Percentiles rank a stretch among this genome's conserved stretches.
phyloP scores from a whole-genome alignment of 2,329 filamentous ascomycete species.

The Didymella pomorum region DNA sequence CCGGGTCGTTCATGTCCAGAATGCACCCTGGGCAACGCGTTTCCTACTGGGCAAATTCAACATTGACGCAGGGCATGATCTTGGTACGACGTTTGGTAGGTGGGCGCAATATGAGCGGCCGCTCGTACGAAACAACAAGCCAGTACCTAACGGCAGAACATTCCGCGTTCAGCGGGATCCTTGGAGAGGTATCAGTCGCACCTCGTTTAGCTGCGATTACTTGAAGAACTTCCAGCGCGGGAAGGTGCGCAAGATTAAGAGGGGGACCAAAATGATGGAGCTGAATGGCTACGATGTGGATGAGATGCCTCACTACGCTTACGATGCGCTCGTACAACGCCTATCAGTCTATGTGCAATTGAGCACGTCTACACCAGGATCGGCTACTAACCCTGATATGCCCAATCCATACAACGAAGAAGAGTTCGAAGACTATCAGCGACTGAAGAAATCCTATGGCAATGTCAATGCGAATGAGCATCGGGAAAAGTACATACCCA shows the following conservation, averaged over 20 bases:
- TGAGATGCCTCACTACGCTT: conserved; percentile 56
- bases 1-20: conserved; percentile 61
- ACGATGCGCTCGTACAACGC: conserved; percentile 61
- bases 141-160: conserved; percentile 60
- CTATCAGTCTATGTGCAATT: conserved; percentile 61
- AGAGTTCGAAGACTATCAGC: conserved; percentile 45
- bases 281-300: conserved; percentile 58
- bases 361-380: conserved; percentile 52
- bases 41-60: conserved; percentile 63
- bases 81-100: conserved; percentile 59
- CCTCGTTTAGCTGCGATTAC: conserved; percentile 62
- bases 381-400: conserved; percentile 53
- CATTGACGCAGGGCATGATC: conserved; percentile 57
- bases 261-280: conserved; percentile 56
- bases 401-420: conserved; percentile 56
- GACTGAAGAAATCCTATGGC: conserved; percentile 41
- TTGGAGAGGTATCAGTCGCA: conserved; percentile 59
- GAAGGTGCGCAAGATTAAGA: conserved; percentile 28
- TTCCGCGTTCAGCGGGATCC: conserved; percentile 61
- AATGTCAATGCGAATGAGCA: conserved; percentile 40
- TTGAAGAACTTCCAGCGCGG: conserved; percentile 55
- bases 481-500: conserved; percentile 51
- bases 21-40: conserved; percentile 60
- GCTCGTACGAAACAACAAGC: conserved; percentile 59
- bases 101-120: conserved; percentile 60